Evolutionary conservation across 2,329 filamentous ascomycete genomes (phyloP), one percentile per base, ranked within the genome.

Genomic region (Colletotrichum ledebouriae): DNA sequence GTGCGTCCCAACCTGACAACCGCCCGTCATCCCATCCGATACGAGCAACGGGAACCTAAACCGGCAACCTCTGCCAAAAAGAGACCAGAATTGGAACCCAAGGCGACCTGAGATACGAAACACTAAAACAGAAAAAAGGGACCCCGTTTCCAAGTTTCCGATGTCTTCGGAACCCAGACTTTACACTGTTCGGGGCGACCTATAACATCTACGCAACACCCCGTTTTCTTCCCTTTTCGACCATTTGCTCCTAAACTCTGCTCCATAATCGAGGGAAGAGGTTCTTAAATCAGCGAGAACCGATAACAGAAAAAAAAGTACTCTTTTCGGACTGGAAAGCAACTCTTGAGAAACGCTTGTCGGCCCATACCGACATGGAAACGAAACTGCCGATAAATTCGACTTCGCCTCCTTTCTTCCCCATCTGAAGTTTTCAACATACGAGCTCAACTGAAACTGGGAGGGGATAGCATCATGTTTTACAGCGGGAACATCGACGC

Each of bases 1-100:
- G 59, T 67, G 59, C 64, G 64, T 67, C 64, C 44, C 52, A 46
- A 67, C 64, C 59, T 67, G 59, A 58, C 59, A 64, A 67, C 64
- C 59, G 49, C 44, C 53, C 47, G 49, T 65, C 65, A 47, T 65
- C 60, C 61, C 65, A 47, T 65, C 60, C 65, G 55, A 59, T 65
- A 68, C 61, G 65, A 65, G 65, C 46, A 13, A 65, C 34, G 53
- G 60, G 42, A 41, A 68, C 65, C 41, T 42, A 25, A 55, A 55
- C 42, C 65, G 64, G 64, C 39, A 55, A 56, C 34, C 20, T 49
- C 46, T 55, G 37, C 39, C 65, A 15, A 50, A 29, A 59, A 47
- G 29, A 25, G 55, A 53, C 41, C 22, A 12, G 17, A 20, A 46
- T 17, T 9, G 42, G 17, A 46, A 34, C 5, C n/a, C 49, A n/a